Percentiles rank a stretch among this genome's conserved stretches.
Evolutionary conservation across 2,329 filamentous ascomycete genomes (phyloP).

Genomic region (Coniochaeta sp.): DNA sequence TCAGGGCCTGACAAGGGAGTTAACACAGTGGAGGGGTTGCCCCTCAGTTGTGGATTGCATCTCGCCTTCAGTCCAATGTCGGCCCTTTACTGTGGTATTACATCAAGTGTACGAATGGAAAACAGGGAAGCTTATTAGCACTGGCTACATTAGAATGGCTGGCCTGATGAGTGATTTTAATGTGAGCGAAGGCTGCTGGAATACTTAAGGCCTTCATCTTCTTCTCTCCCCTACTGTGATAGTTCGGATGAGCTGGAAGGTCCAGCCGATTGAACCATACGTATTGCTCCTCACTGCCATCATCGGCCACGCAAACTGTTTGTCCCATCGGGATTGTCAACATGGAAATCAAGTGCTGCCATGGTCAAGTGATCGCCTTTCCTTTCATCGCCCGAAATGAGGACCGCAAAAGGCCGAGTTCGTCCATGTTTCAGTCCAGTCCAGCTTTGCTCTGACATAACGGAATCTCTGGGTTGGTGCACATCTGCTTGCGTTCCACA

Average conservation of each 20-base stretch:
- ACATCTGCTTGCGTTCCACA: neutral
- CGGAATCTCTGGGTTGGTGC: neutral
- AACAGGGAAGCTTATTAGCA: too few relatives aligned
- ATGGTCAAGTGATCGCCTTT: neutral
- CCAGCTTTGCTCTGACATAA: conserved; percentile 1
- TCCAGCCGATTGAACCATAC: neutral
- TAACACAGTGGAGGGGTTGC: too few relatives aligned
- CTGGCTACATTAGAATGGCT: too few relatives aligned
- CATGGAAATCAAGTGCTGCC: neutral
- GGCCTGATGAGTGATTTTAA: neutral
- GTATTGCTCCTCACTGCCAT: neutral
- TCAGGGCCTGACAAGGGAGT: too few relatives aligned
- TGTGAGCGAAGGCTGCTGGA: neutral
- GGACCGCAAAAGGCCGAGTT: too few relatives aligned
- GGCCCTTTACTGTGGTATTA: too few relatives aligned
- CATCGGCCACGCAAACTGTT: neutral
- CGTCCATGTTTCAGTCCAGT: neutral
- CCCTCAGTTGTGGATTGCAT: too few relatives aligned
- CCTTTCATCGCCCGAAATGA: neutral
- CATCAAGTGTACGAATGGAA: too few relatives aligned
- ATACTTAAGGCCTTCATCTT: neutral
- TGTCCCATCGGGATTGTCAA: neutral
- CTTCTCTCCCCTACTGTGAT: neutral
- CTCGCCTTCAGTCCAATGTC: too few relatives aligned
- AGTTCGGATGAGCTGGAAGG: neutral